These are phyloP conservation scores for Lactarius evosmus DNA, from an alignment of 768 basidiomycete species.

Conservation along the genomic window DNA sequence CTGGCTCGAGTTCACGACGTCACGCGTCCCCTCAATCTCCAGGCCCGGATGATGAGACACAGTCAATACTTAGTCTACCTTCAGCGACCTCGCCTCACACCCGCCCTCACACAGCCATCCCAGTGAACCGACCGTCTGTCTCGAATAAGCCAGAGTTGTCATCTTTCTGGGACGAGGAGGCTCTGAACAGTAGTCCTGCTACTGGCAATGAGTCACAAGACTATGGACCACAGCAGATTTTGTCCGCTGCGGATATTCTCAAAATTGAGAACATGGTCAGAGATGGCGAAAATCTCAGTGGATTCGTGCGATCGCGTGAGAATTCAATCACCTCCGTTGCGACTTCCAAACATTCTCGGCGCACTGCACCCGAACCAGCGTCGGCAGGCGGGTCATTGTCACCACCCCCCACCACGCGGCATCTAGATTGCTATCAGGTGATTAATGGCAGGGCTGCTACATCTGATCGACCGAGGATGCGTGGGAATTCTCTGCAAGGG, in stretches of 20 bases:
- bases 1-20: constrained; percentile 50
- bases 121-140: background rate
- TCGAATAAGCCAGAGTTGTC: constrained; percentile 8
- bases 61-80: constrained; percentile 50
- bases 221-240: constrained; percentile 60
- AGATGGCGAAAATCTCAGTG: constrained; percentile 31
- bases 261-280: constrained; percentile 52
- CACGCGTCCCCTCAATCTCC: constrained; percentile 46
- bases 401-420: constrained; percentile 11
- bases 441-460: background rate
- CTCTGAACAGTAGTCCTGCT: constrained; percentile 36
- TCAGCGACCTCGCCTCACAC: background rate
- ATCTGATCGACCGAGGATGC: constrained; percentile 7
- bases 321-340: constrained; percentile 21
- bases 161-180: constrained; percentile 52
- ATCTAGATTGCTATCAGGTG: background rate
- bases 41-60: constrained; percentile 49
- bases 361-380: background rate
- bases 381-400: constrained; percentile 4
- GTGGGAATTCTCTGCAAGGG: constrained; percentile 10
- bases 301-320: constrained; percentile 17
- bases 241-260: constrained; percentile 64
- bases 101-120: constrained; percentile 12
- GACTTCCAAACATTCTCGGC: constrained; percentile 8
- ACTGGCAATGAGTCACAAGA: constrained; percentile 41